Conservation (phyloP, 2,329 filamentous ascomycete species). For the Calycina marina region DNA sequence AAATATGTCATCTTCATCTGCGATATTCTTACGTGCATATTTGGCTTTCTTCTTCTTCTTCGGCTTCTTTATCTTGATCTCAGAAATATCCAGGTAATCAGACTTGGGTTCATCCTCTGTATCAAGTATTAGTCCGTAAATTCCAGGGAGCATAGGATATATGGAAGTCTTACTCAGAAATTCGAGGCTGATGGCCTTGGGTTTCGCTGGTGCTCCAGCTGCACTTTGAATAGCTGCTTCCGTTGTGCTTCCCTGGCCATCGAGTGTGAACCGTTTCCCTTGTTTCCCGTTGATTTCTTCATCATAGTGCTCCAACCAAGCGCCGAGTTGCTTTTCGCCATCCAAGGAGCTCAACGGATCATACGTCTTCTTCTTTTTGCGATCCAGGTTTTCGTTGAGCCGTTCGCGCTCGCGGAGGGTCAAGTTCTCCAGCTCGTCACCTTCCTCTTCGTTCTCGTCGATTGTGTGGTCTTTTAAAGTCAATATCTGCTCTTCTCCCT, state of each 20-base stretch:
- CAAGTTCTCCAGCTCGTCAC: conserved; percentile 76
- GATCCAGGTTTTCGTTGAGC: conserved; percentile 59
- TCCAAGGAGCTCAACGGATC: conserved; percentile 64
- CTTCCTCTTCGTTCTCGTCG: conserved; percentile 68
- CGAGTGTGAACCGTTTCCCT: conserved; percentile 73
- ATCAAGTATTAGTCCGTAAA: conserved; percentile 23
- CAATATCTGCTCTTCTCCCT: conserved; percentile 74
- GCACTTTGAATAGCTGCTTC: conserved; percentile 40
- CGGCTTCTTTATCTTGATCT: conserved; percentile 86
- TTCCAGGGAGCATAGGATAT: neutral
- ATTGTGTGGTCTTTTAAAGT: conserved; percentile 91
- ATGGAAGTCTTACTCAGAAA: conserved; percentile 35
- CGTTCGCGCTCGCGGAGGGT: conserved; percentile 58
- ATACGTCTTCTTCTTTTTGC: conserved; percentile 87
- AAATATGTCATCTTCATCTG: conserved; percentile 47
- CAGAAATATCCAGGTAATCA: conserved; percentile 76
- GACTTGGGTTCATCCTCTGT: conserved; percentile 54
- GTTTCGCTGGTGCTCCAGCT: conserved; percentile 43
- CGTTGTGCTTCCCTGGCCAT: conserved; percentile 56
- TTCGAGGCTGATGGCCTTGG: conserved; percentile 64
- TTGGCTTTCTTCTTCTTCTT: conserved; percentile 90
- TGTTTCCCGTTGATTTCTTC: conserved; percentile 91
- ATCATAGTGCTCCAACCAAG: conserved; percentile 87
- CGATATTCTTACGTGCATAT: conserved; percentile 52
- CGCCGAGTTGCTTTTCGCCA: conserved; percentile 50